Conservation (phyloP, 2,329 filamentous ascomycete species). For the Diaporthe citri region DNA sequence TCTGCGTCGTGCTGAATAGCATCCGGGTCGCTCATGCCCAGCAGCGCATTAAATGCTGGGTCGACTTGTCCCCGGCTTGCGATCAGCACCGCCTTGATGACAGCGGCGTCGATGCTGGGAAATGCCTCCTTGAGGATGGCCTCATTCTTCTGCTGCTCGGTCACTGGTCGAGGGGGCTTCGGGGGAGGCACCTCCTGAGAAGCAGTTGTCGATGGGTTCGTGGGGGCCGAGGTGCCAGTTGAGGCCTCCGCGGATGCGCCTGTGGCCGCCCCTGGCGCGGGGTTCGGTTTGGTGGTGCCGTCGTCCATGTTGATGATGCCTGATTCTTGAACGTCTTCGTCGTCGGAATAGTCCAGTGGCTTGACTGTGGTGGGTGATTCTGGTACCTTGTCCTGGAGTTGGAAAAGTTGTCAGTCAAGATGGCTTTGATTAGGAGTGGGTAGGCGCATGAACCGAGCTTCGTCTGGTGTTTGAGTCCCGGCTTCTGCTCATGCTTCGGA, state of each 20-base stretch:
- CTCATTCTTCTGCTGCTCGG: conserved; percentile 86
- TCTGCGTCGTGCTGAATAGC: conserved; percentile 68
- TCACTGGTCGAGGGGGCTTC: conserved; percentile 87
- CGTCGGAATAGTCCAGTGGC: conserved; percentile 78
- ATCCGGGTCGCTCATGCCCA: conserved; percentile 87
- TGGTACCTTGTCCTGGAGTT: conserved; percentile 49
- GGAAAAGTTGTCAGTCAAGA: conserved; percentile 28
- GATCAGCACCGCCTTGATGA: conserved; percentile 88
- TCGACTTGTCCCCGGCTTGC: conserved; percentile 92
- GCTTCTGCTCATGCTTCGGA: conserved; percentile 37
- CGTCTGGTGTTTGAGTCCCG: conserved; percentile 34
- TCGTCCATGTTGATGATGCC: conserved; percentile 57
- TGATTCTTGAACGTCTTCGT: conserved; percentile 76
- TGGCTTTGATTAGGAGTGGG: conserved; percentile 12
- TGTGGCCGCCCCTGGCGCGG: conserved; percentile 44
- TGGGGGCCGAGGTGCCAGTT: conserved; percentile 42
- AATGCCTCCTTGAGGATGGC: conserved; percentile 94
- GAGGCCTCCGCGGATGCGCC: conserved; percentile 45
- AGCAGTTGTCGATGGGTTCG: conserved; percentile 45
- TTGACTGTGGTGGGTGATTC: conserved; percentile 76
- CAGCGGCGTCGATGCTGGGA: conserved; percentile 80
- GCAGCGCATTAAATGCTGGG: conserved; percentile 92
- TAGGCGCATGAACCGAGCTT: conserved; percentile 40
- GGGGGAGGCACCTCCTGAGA: conserved; percentile 68
- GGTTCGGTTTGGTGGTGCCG: conserved; percentile 43